Conservation (phyloP, 441 rosid species). For the Gossypium gossypioides region DNA sequence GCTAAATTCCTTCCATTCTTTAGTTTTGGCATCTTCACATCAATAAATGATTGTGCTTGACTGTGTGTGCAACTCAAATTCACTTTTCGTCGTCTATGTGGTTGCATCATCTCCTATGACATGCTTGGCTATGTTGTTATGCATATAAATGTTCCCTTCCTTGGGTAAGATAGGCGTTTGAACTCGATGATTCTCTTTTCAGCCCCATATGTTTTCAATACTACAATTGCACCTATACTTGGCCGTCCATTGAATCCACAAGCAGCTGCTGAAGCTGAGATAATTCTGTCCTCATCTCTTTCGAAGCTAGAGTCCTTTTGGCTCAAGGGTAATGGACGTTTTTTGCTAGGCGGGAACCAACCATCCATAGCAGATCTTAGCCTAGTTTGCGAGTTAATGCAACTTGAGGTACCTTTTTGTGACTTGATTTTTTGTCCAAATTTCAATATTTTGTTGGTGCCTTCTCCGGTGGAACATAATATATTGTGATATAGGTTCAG, state of each 20-base stretch:
- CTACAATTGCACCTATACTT: slow-evolving; percentile 41
- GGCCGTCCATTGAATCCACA: slow-evolving; percentile 44
- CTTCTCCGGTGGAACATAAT: not conserved
- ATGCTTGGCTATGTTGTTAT: not conserved
- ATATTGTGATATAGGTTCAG: not conserved
- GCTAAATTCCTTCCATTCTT: not conserved
- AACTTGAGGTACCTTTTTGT: slow-evolving; percentile 53
- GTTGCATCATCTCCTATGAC: not conserved
- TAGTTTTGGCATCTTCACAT: not conserved
- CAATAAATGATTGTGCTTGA: not conserved
- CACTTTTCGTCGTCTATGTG: not conserved
- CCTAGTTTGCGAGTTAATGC: slow-evolving; percentile 79
- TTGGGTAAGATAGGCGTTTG: slow-evolving; percentile 6
- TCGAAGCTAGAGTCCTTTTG: slow-evolving; percentile 55
- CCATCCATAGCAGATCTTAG: slow-evolving; percentile 84
- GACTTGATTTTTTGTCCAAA: not conserved
- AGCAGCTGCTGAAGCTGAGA: slow-evolving; percentile 63
- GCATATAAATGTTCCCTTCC: not conserved
- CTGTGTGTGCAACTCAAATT: not conserved
- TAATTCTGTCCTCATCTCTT: slow-evolving; percentile 44
- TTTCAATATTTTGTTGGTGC: not conserved
- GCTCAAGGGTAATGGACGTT: slow-evolving; percentile 65
- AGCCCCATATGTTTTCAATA: slow-evolving; percentile 42
- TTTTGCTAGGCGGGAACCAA: slow-evolving; percentile 61
- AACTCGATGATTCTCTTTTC: slow-evolving; percentile 18